Conservation (phyloP, 2,329 filamentous ascomycete genomes). For the Thielaviopsis populi region DNA sequence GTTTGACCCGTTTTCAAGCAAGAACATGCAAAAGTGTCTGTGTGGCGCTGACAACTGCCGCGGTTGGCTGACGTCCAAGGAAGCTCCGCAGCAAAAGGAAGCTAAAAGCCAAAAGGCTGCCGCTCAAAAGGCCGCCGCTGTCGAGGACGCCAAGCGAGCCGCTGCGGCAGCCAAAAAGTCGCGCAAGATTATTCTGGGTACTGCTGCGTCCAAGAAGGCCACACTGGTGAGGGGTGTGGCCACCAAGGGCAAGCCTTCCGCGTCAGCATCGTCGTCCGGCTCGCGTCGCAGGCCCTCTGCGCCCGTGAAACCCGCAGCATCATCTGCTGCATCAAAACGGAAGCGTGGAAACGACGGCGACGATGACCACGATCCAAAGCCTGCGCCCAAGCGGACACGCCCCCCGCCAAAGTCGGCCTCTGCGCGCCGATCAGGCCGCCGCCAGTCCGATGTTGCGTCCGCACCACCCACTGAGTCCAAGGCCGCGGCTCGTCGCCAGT, state of each 20-base stretch:
- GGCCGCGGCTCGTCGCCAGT: not conserved
- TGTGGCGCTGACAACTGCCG: slow-evolving; percentile 50
- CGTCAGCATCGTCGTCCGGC: not conserved
- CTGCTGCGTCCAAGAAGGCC: not conserved
- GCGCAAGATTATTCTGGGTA: slow-evolving; percentile 6
- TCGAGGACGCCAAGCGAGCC: slow-evolving; percentile 37
- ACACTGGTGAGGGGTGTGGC: not conserved
- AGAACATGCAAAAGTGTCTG: slow-evolving; percentile 52
- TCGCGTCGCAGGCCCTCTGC: slow-evolving; percentile 1
- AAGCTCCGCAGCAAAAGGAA: slow-evolving; percentile 35
- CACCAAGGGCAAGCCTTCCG: slow-evolving; percentile 12
- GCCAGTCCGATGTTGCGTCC: not conserved
- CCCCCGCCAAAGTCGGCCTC: not conserved
- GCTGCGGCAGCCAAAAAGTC: slow-evolving; percentile 14
- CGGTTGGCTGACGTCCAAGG: slow-evolving; percentile 47
- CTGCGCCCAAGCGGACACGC: slow-evolving; percentile 5
- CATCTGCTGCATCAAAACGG: slow-evolving; percentile 16
- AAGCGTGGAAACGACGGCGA: not conserved
- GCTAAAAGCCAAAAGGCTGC: slow-evolving; percentile 23
- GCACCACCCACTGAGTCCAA: not conserved
- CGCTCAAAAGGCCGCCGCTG: slow-evolving; percentile 24
- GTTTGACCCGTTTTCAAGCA: slow-evolving; percentile 53
- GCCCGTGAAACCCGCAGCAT: slow-evolving; percentile 18
- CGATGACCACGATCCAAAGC: not conserved
- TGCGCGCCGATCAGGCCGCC: not conserved